These are phyloP conservation scores for Globisporangium paroecandrum DNA, from an alignment of 352 stramenopile species.

Conservation along the genomic window DNA sequence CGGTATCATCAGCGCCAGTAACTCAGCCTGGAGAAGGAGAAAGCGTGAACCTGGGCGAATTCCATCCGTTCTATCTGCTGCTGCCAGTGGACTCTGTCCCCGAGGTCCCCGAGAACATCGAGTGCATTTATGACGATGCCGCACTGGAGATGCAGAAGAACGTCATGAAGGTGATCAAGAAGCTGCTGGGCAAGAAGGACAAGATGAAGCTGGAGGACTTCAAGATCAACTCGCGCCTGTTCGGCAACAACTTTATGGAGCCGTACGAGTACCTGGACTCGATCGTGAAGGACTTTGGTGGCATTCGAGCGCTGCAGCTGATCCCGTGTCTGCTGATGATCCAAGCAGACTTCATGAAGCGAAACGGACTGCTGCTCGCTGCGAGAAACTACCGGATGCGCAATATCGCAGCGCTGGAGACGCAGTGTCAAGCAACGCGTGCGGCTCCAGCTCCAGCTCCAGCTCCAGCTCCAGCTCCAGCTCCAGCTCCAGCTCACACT, in stretches of 20 bases:
- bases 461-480: not conserved
- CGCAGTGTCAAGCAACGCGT: slow-evolving; percentile 23
- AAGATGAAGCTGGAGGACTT: slow-evolving; percentile 66
- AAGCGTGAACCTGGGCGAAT: slow-evolving; percentile 12
- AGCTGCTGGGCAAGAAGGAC: slow-evolving; percentile 49
- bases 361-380: slow-evolving; percentile 45
- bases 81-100: slow-evolving; percentile 45
- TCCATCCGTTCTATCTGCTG: slow-evolving; percentile 54
- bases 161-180: slow-evolving; percentile 68
- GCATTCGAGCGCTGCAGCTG: slow-evolving; percentile 53
- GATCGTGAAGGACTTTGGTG: slow-evolving; percentile 57
- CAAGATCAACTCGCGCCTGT: slow-evolving; percentile 76
- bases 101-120: slow-evolving; percentile 41
- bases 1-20: not conserved
- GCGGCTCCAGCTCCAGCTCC: not conserved
- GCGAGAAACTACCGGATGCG: slow-evolving; percentile 49
- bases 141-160: slow-evolving; percentile 69
- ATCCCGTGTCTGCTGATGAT: slow-evolving; percentile 64
- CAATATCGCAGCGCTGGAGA: slow-evolving; percentile 36
- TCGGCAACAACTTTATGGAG: slow-evolving; percentile 82
- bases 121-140: slow-evolving; percentile 58
- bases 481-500: not conserved
- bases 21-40: not conserved
- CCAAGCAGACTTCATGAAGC: slow-evolving; percentile 60
- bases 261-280: slow-evolving; percentile 58